Base-by-base conservation (phyloP, 108 stramenopile species). In the Conticribra guillardii region DNA sequence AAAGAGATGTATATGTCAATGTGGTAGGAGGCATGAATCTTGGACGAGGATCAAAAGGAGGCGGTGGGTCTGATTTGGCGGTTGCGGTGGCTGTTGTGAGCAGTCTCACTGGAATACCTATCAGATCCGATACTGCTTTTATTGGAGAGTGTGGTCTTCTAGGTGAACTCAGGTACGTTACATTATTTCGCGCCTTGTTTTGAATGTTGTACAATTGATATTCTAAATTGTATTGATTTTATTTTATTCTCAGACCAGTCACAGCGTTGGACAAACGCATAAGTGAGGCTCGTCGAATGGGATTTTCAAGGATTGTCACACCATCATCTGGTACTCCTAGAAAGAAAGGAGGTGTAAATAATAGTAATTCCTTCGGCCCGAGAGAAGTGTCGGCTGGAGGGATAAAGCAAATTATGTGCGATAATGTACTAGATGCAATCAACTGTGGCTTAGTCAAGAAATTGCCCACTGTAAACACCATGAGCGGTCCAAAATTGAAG, bases 71-170 rank as follows among this genome's bases (percentile, higher is more conserved):
- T 2, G 94, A 96, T 69, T 60, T 96, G 62, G 87, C 89, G 3
- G 80, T 88, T 1, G 95, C 93, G 1, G 81, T 93, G 1, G 89
- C 96, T 0, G 78, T 90, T 22, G 92, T 94, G 46, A 93, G 91
- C 56, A 94, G 92, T 65, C 71, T 91, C 7, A 37, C 81, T 4
- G 79, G 79, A 17, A 88, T 96, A 28, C 83, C 94, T 5, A 85
- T 95, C n/a, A 80, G 96, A 56, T 70, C 84, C 2, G 97, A 95
- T 81, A 96, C 96, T n/a, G 94, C 85, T 22, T 97, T 96, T 73
- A 80, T 96, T n/a, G 98, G 97, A 4, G 96, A 98, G 70, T 84
- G 97, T 4, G 98, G 96, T 26, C 69, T 98, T 49, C 59, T 90
- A 49, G 97, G 97, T 21, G 96, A 97, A 64, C 67, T 98, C n/a